Evolutionary conservation across 2,329 filamentous ascomycete genomes (phyloP), one percentile per base, ranked within the genome.

Genomic region (Xylaria sp.): DNA sequence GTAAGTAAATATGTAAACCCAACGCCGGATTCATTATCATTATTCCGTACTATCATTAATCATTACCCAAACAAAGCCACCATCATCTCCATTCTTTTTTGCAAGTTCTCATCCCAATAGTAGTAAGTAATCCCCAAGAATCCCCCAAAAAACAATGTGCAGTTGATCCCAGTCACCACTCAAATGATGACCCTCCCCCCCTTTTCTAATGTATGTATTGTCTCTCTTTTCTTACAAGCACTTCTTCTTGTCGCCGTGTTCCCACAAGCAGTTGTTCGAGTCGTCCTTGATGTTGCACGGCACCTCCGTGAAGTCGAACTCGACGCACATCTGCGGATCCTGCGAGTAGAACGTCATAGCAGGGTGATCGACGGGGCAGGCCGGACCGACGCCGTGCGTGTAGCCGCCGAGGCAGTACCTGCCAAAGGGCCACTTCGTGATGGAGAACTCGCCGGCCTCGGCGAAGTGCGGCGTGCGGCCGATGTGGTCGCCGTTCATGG

Each of bases 331-430:
- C 54, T 59, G 51, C 34, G 60, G 60, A 34, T 62, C 57, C 52
- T 57, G 54, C 3, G 60, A 30, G 48, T 59, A 54, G 57, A 62
- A 62, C 10, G 60, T 59, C 54, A 62, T 11, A 5, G 57, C 60
- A 1, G 60, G 60, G 48, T 55, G 1, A 19, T 11, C 47, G 9
- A 54, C 58, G 13, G 60, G 60, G 37, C 60, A 62, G 11, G 60
- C 60, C 10, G 60, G 60, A 23, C 60, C 60, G 18, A 62, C 11
- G 3, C 60, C 60, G 13, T 52, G 52, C 3, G 57, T 50, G 35
- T 53, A 37, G 13, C 60, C 60, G 13, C 60, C 58, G 2, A 62
- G 60, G 30, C 60, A 62, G 52, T 62, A 62, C 54, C 60, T 62
- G 9, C 58, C 60, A n/a, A 54, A 60, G 4, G 58, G 54, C 60